Percentiles rank a stretch among this genome's conserved stretches.
Evolutionary conservation across 2,329 filamentous ascomycete species (phyloP).

Genomic region (Hypoxylon rubiginosum): DNA sequence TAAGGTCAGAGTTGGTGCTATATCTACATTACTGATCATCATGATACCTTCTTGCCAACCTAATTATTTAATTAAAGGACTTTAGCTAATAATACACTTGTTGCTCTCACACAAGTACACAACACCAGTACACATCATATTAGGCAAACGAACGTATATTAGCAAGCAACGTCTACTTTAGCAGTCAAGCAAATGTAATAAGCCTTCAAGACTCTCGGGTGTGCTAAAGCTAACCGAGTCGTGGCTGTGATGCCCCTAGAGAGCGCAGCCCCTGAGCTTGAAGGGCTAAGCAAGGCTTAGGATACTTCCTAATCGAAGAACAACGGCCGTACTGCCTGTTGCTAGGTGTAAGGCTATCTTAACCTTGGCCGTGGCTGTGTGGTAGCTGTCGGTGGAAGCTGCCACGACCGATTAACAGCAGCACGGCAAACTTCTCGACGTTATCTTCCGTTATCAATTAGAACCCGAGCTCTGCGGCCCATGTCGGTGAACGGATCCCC

Average conservation of each 20-base stretch:
- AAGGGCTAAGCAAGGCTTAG: conserved; percentile 11
- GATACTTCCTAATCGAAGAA: conserved; percentile 13
- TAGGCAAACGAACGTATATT: conserved; percentile 47
- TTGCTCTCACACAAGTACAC: background rate
- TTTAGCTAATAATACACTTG: background rate
- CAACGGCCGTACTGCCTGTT: conserved; percentile 7
- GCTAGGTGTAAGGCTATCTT: conserved; percentile 11
- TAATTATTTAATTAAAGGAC: background rate
- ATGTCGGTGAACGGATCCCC: conserved; percentile 15
- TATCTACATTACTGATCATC: background rate
- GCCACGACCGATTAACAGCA: conserved; percentile 11
- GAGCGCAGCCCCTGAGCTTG: conserved; percentile 13
- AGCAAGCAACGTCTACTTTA: conserved; percentile 39
- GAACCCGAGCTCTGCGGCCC: conserved; percentile 17
- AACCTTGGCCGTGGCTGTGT: conserved; percentile 8
- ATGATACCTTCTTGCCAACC: background rate
- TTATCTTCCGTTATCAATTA: conserved; percentile 28
- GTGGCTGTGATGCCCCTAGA: conserved; percentile 7
- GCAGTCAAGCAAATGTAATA: conserved; percentile 31
- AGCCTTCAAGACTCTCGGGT: conserved; percentile 22
- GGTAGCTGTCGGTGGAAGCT: background rate
- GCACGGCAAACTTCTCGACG: conserved; percentile 13
- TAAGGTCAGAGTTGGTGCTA: background rate
- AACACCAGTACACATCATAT: background rate
- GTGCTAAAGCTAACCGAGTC: conserved; percentile 11